Evolutionary conservation across 2,329 filamentous ascomycete genomes (phyloP).

Genomic region (Scedosporium aurantiacum): DNA sequence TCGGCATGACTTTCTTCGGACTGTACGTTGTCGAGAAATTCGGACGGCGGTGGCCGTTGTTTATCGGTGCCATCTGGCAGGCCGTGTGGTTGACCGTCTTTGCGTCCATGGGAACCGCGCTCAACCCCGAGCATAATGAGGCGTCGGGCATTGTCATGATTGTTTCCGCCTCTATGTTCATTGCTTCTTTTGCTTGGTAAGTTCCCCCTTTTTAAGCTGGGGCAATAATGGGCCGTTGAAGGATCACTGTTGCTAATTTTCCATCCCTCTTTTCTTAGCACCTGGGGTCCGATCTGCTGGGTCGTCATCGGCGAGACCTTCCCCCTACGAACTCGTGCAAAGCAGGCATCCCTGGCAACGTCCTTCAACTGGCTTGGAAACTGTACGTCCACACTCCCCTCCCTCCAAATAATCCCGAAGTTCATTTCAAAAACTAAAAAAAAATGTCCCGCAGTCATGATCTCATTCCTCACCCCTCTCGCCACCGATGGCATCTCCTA

Average conservation of each 20-base stretch:
- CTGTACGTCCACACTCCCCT: constrained; percentile 23
- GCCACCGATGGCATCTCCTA: constrained; percentile 52
- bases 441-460: constrained; percentile 33
- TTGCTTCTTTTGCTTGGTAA: constrained; percentile 51
- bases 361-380: constrained; percentile 49
- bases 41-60: constrained; percentile 57
- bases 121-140: constrained; percentile 29
- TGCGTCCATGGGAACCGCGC: constrained; percentile 41
- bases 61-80: constrained; percentile 58
- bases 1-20: constrained; percentile 54
- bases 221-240: background rate
- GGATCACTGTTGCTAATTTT: background rate
- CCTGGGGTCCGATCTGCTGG: constrained; percentile 63
- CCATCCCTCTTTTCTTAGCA: constrained; percentile 19
- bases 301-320: constrained; percentile 58
- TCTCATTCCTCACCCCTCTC: constrained; percentile 58
- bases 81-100: constrained; percentile 54
- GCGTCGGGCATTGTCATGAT: constrained; percentile 57
- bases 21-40: constrained; percentile 58
- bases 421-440: background rate
- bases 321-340: constrained; percentile 42
- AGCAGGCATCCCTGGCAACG: constrained; percentile 43
- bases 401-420: background rate
- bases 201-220: background rate
- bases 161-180: constrained; percentile 63